phyloP scores from a whole-genome alignment of 345 rosid genomes.

The Linum usitatissimum region DNA sequence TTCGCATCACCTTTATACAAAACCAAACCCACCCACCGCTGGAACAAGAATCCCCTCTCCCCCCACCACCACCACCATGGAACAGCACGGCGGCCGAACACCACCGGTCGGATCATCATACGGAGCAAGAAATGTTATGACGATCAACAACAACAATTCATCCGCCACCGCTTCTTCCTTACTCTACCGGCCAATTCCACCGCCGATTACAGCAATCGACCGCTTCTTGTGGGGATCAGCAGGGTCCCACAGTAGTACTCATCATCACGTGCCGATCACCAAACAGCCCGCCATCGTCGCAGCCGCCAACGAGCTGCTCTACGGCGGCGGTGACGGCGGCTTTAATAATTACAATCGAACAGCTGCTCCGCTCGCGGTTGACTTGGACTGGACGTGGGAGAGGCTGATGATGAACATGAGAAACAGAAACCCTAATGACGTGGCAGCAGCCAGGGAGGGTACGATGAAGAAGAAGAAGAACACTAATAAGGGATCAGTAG shows the following conservation, averaged over 20 bases:
- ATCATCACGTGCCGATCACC: background rate
- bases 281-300: constrained; percentile 20
- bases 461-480: constrained; percentile 37
- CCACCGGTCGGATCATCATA: constrained; percentile 13
- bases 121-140: constrained; percentile 10
- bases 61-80: background rate
- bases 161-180: background rate
- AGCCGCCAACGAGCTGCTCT: constrained; percentile 8
- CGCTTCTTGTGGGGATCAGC: constrained; percentile 45
- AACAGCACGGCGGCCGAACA: constrained; percentile 24
- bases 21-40: constrained; percentile 9
- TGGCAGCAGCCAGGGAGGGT: constrained; percentile 15
- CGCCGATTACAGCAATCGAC: constrained; percentile 74
- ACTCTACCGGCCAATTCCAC: constrained; percentile 33
- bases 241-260: background rate
- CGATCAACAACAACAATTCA: background rate
- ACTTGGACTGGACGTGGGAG: constrained; percentile 15
- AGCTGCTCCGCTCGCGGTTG: constrained; percentile 9
- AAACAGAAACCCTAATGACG: constrained; percentile 1
- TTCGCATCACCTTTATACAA: background rate
- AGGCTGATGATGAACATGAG: constrained; percentile 17
- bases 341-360: too few species aligned
- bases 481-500: background rate
- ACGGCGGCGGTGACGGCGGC: background rate
- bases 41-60: too few species aligned